Conservation (phyloP, 495 filamentous ascomycete genomes). For the Xylaria scruposa region DNA sequence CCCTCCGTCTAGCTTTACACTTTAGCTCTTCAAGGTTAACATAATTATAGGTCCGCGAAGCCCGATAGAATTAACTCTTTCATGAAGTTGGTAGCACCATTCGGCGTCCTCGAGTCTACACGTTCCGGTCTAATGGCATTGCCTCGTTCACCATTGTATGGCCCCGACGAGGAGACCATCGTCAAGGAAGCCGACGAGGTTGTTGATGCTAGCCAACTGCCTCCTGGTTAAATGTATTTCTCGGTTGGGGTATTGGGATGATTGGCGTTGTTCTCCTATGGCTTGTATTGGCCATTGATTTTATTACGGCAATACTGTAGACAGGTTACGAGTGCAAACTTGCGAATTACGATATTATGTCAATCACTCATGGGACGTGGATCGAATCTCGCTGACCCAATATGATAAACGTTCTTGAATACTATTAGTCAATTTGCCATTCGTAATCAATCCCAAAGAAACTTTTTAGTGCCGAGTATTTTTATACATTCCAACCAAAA, state of each 20-base stretch:
- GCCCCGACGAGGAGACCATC: conserved; percentile 71
- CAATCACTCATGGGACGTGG: not conserved
- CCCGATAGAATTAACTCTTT: conserved; percentile 94
- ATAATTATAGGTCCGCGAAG: conserved; percentile 76
- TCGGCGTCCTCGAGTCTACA: conserved; percentile 94
- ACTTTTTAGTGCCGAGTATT: not conserved
- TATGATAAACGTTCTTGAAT: not conserved
- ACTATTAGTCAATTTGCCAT: not conserved
- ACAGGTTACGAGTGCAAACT: conserved; percentile 32
- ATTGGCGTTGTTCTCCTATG: conserved; percentile 37
- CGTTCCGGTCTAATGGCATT: conserved; percentile 96
- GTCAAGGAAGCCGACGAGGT: conserved; percentile 89
- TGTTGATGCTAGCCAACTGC: conserved; percentile 90
- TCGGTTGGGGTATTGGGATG: conserved; percentile 1
- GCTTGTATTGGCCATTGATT: conserved; percentile 28
- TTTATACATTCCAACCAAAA: not conserved
- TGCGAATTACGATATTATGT: conserved; percentile 20
- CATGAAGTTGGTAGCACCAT: conserved; percentile 93
- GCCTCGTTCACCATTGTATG: conserved; percentile 86
- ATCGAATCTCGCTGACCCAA: not conserved
- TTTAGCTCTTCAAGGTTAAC: conserved; percentile 29
- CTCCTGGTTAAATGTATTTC: conserved; percentile 73
- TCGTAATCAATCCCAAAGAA: not conserved
- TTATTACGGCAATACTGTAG: conserved; percentile 29
- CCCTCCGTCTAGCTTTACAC: not conserved